These are phyloP conservation scores for Takashimella koratensis DNA, from an alignment of 1,284 basidiomycete genomes.

Conservation along the genomic window DNA sequence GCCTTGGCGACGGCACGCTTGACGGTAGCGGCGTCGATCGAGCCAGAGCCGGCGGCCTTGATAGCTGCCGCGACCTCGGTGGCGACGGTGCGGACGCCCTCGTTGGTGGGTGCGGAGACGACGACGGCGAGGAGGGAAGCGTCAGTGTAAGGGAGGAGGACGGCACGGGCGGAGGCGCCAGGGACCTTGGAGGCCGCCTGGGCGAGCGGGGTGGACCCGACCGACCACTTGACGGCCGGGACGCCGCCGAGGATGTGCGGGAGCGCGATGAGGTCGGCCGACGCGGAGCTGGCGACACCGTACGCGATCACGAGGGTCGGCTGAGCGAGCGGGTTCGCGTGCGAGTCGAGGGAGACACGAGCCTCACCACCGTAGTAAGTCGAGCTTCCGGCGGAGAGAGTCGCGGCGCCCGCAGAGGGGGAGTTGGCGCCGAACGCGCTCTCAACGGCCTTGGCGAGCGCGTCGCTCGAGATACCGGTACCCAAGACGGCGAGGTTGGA, in stretches of 20 bases:
- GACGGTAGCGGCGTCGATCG: constrained; percentile 64
- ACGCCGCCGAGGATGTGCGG: constrained; percentile 66
- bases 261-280: constrained; percentile 68
- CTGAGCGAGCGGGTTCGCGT: constrained; percentile 53
- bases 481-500: constrained; percentile 80
- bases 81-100: constrained; percentile 52
- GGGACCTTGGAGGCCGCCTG: constrained; percentile 47
- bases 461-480: constrained; percentile 71
- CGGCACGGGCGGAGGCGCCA: constrained; percentile 59
- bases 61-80: constrained; percentile 64
- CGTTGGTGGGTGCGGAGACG: constrained; percentile 51
- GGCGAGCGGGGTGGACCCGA: constrained; percentile 66
- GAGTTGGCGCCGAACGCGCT: constrained; percentile 58
- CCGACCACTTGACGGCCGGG: constrained; percentile 79
- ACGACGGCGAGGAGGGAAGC: constrained; percentile 78
- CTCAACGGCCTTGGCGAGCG: constrained; percentile 67
- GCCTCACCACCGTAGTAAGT: constrained; percentile 82
- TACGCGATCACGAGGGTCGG: constrained; percentile 81
- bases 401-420: constrained; percentile 34
- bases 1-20: constrained; percentile 79
- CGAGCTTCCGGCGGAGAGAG: constrained; percentile 34
- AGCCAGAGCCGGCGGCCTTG: constrained; percentile 57
- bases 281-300: constrained; percentile 61
- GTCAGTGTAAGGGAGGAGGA: constrained; percentile 84
- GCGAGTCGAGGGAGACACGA: constrained; percentile 57